Evolutionary conservation across 1,284 basidiomycete species (phyloP).

Genomic region (Ganoderma multipileum): DNA sequence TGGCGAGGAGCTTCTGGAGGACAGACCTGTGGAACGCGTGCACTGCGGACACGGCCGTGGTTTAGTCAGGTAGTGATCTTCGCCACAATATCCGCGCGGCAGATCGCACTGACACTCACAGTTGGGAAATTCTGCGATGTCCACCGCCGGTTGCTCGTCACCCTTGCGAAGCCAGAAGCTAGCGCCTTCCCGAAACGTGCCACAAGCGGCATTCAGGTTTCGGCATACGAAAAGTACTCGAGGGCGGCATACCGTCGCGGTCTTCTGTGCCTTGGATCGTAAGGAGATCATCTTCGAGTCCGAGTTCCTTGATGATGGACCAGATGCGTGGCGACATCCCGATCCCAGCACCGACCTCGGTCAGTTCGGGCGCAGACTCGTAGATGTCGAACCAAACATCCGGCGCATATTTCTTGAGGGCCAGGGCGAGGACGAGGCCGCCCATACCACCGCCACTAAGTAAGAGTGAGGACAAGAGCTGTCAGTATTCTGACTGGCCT

Average conservation of each 20-base stretch:
- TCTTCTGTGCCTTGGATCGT: conserved; percentile 5
- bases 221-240: too few relatives aligned
- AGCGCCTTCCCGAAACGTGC: not conserved
- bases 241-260: not conserved
- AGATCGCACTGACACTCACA: too few relatives aligned
- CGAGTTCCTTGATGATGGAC: conserved; percentile 32
- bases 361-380: conserved; percentile 45
- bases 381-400: conserved; percentile 50
- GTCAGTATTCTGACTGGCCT: too few relatives aligned
- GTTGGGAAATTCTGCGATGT: not conserved
- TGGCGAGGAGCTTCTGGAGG: not conserved
- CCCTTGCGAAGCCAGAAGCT: not conserved
- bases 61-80: not conserved
- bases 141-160: not conserved
- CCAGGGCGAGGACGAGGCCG: conserved; percentile 44
- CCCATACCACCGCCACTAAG: conserved; percentile 48
- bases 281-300: conserved; percentile 33
- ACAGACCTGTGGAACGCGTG: conserved; percentile 8
- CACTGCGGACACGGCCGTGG: not conserved
- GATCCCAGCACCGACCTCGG: conserved; percentile 50
- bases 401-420: conserved; percentile 40
- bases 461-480: too few relatives aligned
- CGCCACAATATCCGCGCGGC: too few relatives aligned
- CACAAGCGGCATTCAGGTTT: not conserved
- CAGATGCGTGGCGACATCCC: conserved; percentile 38